A percentile compares a stretch with the other conserved stretches of the same genome.
phyloP scores from a whole-genome alignment of 768 basidiomycete species.

The Rubroboletus pulcherrimus region DNA sequence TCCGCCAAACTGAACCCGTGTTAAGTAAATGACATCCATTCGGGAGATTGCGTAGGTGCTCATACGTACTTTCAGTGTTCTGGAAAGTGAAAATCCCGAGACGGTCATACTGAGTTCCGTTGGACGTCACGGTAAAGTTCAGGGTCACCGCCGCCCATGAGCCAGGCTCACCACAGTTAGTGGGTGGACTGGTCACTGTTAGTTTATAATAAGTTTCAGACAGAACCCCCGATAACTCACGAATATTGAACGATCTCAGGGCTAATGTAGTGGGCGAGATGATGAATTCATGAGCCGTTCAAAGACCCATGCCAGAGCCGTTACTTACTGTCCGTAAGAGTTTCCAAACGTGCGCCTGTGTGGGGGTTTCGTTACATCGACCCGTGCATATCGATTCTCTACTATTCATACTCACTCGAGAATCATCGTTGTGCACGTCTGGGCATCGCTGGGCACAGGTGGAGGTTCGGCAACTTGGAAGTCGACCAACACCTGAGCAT shows the following conservation, averaged over 20 bases:
- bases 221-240: slow-evolving; percentile 34
- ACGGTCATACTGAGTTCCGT: slow-evolving; percentile 74
- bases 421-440: slow-evolving; percentile 62
- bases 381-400: not conserved
- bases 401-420: slow-evolving; percentile 45
- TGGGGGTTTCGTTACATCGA: not conserved
- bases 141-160: slow-evolving; percentile 74
- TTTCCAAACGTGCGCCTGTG: slow-evolving; percentile 66
- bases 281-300: not conserved
- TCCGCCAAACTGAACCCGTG: slow-evolving; percentile 60
- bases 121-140: slow-evolving; percentile 75
- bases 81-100: slow-evolving; percentile 72
- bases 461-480: slow-evolving; percentile 78
- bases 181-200: slow-evolving; percentile 53
- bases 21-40: not conserved
- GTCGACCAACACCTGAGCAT: slow-evolving; percentile 39
- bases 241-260: slow-evolving; percentile 60
- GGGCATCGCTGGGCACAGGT: slow-evolving; percentile 54
- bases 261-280: slow-evolving; percentile 30
- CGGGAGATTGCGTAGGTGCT: not conserved
- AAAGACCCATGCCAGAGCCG: not conserved
- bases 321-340: slow-evolving; percentile 61
- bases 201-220: not conserved
- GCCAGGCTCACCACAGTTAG: slow-evolving; percentile 64
- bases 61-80: slow-evolving; percentile 64